Evolutionary conservation across 2,329 filamentous ascomycete genomes (phyloP).

Genomic region (Colletotrichum paranaense): DNA sequence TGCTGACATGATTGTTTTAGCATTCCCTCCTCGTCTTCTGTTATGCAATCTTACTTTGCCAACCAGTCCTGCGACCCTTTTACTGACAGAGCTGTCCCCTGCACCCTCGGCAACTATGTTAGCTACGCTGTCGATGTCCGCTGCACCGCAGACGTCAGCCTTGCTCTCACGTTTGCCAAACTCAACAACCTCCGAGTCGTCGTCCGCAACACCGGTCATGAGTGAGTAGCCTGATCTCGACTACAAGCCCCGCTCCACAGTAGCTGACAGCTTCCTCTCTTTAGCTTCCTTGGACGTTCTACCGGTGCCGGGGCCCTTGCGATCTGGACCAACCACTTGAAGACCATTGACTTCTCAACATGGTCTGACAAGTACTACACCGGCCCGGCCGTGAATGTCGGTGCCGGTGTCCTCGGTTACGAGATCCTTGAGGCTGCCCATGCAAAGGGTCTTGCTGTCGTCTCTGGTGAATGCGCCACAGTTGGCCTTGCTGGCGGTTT

Average conservation of each 20-base stretch:
- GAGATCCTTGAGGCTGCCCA: constrained; percentile 56
- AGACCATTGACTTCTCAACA: constrained; percentile 52
- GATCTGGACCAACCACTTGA: constrained; percentile 53
- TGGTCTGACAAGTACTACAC: constrained; percentile 55
- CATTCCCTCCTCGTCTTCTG: constrained; percentile 50
- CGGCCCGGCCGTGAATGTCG: constrained; percentile 64
- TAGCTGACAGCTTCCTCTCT: background rate
- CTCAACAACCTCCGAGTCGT: constrained; percentile 50
- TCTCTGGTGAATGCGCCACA: constrained; percentile 35
- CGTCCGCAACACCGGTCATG: constrained; percentile 48
- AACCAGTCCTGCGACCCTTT: constrained; percentile 53
- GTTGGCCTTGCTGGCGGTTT: constrained; percentile 57
- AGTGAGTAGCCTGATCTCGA: constrained; percentile 34
- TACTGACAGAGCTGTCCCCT: constrained; percentile 50
- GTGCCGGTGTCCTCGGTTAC: constrained; percentile 62
- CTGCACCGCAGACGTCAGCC: constrained; percentile 44
- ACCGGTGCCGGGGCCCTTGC: constrained; percentile 50
- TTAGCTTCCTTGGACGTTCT: constrained; percentile 47
- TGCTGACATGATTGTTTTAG: constrained; percentile 38
- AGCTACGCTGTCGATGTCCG: constrained; percentile 51
- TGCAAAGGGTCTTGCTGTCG: constrained; percentile 32
- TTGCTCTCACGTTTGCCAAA: constrained; percentile 46
- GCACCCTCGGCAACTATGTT: constrained; percentile 58
- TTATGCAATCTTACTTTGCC: constrained; percentile 53
- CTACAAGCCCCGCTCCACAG: background rate